Base-by-base conservation (phyloP, 257 asterid genomes). In the Ajuga chamaepitys region DNA sequence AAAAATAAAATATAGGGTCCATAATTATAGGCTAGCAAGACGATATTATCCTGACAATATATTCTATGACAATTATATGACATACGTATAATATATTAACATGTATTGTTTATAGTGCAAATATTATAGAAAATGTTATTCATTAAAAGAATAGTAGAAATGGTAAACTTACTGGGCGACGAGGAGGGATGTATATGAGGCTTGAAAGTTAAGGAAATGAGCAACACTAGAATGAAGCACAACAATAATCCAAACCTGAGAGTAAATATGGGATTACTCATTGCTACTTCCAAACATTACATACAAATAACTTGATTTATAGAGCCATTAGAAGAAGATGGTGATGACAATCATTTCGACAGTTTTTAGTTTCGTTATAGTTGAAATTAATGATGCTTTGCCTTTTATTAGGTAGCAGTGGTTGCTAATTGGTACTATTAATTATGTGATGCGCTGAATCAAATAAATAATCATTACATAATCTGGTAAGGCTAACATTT, bases 221-320 rank as follows among this genome's bases (percentile, higher is more conserved):
- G 72, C 13, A 82, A 72, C 7, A 67, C 81, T 34, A 75, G 30
- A 5, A 78, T 3, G 46, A 82, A 55, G 64, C 81, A 60, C 22
- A 80, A 22, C 17, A 80, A 7, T 25, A 79, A 74, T 4, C 85
- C 77, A 24, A 86, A 70, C 45, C 78, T 64, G n/a, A n/a, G n/a
- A n/a, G n/a, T n/a, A n/a, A n/a, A n/a, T n/a, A n/a, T 76, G 56
- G 93, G 85, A 80, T 81, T 82, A 54, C 83, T 78, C 86, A 81
- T 82, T 68, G 77, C 73, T 24, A 60, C 68, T 64, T 62, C 24
- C 5, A 55, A 5, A 1, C 21, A 14, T 13, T 16, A 42, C 34
- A 50, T 26, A 26, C 28, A n/a, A 13, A 21, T 7, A 7, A 7
- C 34, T 28, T 5, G 2, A 14, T 52, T 55, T 26, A 52, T 20